Evolutionary conservation across 2,329 filamentous ascomycete species (phyloP), one percentile per base, ranked within the genome.

Genomic region (Colletotrichum magnum): DNA sequence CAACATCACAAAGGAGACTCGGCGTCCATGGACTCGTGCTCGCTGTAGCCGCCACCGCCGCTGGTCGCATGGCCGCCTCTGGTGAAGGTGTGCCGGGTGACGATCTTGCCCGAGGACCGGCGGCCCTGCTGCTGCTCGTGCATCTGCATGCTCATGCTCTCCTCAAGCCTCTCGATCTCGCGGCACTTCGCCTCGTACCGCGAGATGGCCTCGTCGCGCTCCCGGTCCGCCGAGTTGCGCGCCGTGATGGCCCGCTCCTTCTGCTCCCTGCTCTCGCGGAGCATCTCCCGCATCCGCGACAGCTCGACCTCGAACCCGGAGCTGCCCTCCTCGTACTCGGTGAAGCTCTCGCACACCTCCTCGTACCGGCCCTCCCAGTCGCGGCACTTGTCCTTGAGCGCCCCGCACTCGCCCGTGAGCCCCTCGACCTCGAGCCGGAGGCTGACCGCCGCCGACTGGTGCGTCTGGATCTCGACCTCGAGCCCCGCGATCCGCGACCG

Each of bases 141-240:
- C 45, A 68, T 41, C 18, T 68, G 65, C 47, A 26, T 36, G 39
- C 52, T 43, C 65, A 68, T 58, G 13, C 60, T 66, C 51, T 65
- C 41, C 59, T 66, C 52, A 51, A 68, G 70, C 13, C 67, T 60
- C 15, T 72, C 73, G 16, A 63, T 24, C 21, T 64, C 56, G 53
- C 48, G 63, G 5, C 68, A 68, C 18, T 70, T 65, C 39, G 58
- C 53, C 54, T 68, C 65, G 32, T 28, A 68, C 5, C 24, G 21
- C 2, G 53, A n/a, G 6, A 59, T 18, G 2, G 60, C 60, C 48
- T 68, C 60, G 21, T 68, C 65, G 16, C 65, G 65, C 48, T 68
- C 47, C 21, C 65, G 60, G 7, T 68, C 65, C 10, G 65, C 65
- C 53, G 41, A 18, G 59, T 64, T 64, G 60, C 65, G 65, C 6